A percentile compares a stretch with the other conserved stretches of the same genome.
These are phyloP conservation scores for Phytophthora chlamydospora DNA, from an alignment of 352 stramenopile species.

Conservation along the genomic window DNA sequence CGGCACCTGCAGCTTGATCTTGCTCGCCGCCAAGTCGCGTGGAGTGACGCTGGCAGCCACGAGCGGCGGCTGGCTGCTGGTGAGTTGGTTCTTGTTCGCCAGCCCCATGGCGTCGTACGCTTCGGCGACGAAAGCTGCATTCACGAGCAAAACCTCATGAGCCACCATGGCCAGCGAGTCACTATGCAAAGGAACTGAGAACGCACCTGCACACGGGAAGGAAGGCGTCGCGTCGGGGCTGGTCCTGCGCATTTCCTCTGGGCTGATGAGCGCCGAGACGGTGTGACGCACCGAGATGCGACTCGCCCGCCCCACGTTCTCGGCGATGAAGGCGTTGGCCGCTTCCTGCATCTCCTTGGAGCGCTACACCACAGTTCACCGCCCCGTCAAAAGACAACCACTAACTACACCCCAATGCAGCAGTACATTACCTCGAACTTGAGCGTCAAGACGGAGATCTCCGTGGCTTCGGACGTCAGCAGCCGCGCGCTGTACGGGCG, in stretches of 20 bases:
- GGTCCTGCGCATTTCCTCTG: slow-evolving; percentile 29
- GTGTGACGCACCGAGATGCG: slow-evolving; percentile 72
- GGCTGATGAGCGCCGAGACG: slow-evolving; percentile 51
- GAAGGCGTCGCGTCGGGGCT: slow-evolving; percentile 15
- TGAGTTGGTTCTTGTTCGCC: slow-evolving; percentile 49
- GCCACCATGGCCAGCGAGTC: background rate
- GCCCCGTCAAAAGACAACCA: slow-evolving; percentile 8
- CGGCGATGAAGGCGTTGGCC: slow-evolving; percentile 59
- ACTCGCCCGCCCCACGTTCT: slow-evolving; percentile 58
- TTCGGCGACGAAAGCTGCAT: slow-evolving; percentile 67
- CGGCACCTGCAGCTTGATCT: slow-evolving; percentile 44
- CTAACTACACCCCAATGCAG: background rate
- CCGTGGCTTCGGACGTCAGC: slow-evolving; percentile 66
- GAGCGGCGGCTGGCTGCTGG: slow-evolving; percentile 31
- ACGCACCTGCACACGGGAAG: slow-evolving; percentile 62
- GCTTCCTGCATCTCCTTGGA: slow-evolving; percentile 70
- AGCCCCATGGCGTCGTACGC: slow-evolving; percentile 73
- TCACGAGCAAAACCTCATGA: background rate
- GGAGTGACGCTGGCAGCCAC: slow-evolving; percentile 51
- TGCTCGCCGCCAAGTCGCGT: slow-evolving; percentile 50
- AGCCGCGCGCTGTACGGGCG: slow-evolving; percentile 80
- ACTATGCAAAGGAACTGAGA: background rate
- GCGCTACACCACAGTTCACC: slow-evolving; percentile 31
- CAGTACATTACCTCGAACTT: slow-evolving; percentile 45
- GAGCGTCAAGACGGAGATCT: slow-evolving; percentile 83